These are phyloP conservation scores for Paradendryphiella salina DNA, from an alignment of 2,329 filamentous ascomycete genomes.

Conservation along the genomic window DNA sequence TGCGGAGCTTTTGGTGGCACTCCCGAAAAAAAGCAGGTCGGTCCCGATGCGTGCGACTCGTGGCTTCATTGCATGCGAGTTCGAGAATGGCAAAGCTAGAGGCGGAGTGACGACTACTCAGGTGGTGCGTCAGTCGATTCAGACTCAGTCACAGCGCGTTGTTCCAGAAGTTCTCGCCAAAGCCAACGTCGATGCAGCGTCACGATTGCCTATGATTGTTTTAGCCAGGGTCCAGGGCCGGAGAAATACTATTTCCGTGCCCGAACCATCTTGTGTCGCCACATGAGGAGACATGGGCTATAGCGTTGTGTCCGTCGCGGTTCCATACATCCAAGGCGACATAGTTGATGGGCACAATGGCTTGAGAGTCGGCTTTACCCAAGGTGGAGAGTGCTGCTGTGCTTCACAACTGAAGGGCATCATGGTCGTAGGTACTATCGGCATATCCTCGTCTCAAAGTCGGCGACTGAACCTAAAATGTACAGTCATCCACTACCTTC, in stretches of 20 bases:
- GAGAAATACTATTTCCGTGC: slow-evolving; percentile 2
- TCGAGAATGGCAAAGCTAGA: not conserved
- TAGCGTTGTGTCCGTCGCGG: not conserved
- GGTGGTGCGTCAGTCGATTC: slow-evolving; percentile 15
- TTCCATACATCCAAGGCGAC: too few species aligned
- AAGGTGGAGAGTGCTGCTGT: not conserved
- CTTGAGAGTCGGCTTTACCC: not conserved
- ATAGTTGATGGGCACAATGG: too few species aligned
- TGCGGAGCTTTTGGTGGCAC: slow-evolving; percentile 16
- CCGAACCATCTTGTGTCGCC: not conserved
- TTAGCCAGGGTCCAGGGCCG: slow-evolving; percentile 12
- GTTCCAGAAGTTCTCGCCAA: slow-evolving; percentile 18
- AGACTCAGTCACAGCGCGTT: slow-evolving; percentile 8
- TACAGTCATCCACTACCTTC: slow-evolving; percentile 1
- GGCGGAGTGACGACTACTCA: slow-evolving; percentile 16
- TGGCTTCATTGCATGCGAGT: slow-evolving; percentile 31
- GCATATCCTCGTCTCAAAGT: not conserved
- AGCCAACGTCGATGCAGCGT: slow-evolving; percentile 9
- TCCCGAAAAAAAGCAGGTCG: slow-evolving; percentile 29
- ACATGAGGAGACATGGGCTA: slow-evolving; percentile 1
- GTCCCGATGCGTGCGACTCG: slow-evolving; percentile 29
- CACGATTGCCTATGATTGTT: not conserved
- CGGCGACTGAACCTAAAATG: not conserved
- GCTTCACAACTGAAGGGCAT: not conserved
- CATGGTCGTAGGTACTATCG: not conserved